Percentiles rank a stretch among this genome's conserved stretches.
Evolutionary conservation across 768 basidiomycete species (phyloP).

Genomic region (Suillus subaureus): DNA sequence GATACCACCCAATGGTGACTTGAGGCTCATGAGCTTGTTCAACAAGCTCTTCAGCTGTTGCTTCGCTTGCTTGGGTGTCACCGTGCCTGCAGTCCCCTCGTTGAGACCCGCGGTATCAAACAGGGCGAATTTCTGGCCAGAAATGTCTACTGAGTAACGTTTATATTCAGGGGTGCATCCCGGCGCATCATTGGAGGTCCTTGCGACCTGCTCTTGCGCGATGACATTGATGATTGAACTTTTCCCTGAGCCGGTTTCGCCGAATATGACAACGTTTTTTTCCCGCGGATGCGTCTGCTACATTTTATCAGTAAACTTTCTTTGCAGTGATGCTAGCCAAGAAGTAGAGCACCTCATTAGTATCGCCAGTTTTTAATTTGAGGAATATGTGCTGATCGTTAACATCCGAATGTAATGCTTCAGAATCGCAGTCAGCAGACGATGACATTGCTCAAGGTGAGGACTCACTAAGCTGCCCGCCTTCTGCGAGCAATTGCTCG

Average conservation of each 20-base stretch:
- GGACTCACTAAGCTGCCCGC: neutral
- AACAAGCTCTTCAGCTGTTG: constrained; percentile 22
- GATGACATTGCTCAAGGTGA: neutral
- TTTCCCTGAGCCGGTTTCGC: constrained; percentile 28
- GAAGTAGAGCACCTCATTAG: neutral
- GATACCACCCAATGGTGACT: neutral
- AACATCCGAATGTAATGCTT: neutral
- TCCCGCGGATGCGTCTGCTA: neutral
- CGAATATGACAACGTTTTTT: constrained; percentile 24
- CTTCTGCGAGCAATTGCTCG: neutral
- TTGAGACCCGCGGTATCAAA: constrained; percentile 44
- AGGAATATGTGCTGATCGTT: neutral
- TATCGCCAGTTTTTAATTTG: neutral
- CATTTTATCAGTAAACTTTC: neutral
- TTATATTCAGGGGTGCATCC: constrained; percentile 19
- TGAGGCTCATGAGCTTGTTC: constrained; percentile 15
- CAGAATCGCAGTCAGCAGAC: neutral
- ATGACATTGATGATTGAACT: constrained; percentile 31
- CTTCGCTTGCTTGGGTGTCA: constrained; percentile 14
- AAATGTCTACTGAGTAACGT: constrained; percentile 10
- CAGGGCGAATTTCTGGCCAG: constrained; percentile 11
- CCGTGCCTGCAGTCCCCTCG: constrained; percentile 22
- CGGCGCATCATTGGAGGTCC: constrained; percentile 9
- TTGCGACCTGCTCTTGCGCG: constrained; percentile 13
- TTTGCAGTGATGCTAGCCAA: neutral